Evolutionary conservation across 129 eudicot species (phyloP), one percentile per base, ranked within the genome.

Genomic region (Centaurea solstitialis): DNA sequence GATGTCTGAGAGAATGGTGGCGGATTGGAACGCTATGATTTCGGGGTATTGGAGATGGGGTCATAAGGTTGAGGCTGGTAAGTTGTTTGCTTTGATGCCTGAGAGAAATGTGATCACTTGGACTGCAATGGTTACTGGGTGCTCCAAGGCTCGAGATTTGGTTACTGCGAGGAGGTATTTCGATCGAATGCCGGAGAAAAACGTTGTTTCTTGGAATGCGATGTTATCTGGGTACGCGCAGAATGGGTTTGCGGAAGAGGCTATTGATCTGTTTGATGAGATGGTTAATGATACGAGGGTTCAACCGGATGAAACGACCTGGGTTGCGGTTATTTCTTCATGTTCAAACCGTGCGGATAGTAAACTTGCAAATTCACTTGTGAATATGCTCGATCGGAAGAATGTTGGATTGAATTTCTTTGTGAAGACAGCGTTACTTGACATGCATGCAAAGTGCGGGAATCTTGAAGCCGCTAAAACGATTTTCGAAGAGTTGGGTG

Each of bases 1-100:
- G 85, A 91, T 91, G 90, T 11, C 84, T 82, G 97, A 91, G 0
- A 90, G 91, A 68, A 76, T 23, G 77, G 80, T 87, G 47, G 88
- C 90, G 2, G 97, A 94, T 87, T 94, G 97, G 94, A 94, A 91
- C 39, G 80, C 79, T 9, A 94, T 94, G 89, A 90, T 94, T 80
- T 91, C 97, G 37, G 97, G 93, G 76, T 94, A 90, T 82, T 94
- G 95, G 97, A 88, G 83, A 53, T 91, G 94, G 92, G 93, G 93
- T 11, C 40, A 79, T 62, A 81, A 77, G 28, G 77, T 17, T 38
- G 95, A 94, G 76, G 98, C 98, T 21, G 74, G 68, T 68, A 62
- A 70, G 30, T 65, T 94, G 90, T 94, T 94, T 87, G 82, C 62
- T 50, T 28, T 84, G 64, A 90, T 91, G 97, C 87, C 87, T 69